Base-by-base conservation (phyloP, 1,284 basidiomycete genomes). In the Porodaedalea pini region DNA sequence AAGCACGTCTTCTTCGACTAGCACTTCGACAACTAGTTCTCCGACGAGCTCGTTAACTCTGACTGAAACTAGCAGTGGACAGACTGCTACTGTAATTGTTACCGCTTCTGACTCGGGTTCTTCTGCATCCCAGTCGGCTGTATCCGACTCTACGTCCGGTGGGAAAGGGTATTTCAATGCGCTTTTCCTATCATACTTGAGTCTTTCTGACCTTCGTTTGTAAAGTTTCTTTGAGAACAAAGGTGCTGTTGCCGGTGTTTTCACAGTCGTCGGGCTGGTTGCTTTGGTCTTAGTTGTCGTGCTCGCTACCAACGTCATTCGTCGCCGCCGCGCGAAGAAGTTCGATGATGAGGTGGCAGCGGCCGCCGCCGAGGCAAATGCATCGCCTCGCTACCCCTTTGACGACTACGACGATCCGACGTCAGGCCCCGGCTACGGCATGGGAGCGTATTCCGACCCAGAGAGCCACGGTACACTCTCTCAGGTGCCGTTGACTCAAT, bases 271-370 rank as follows among this genome's bases (percentile, higher is more conserved):
- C 37, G 85, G 86, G 17, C 64, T 90, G 44, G 69, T 86, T 51
- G 82, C 63, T 15, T 62, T 82, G 32, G 79, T 72, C 4, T 57
- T 87, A 63, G 2, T 79, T 62, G 69, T 88, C 57, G 73, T 75
- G n/a, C 62, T 88, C 49, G 60, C 81, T 47, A 78, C 80, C 36
- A 79, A 75, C 56, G 70, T 70, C 59, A 61, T 88, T 62, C 80
- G 86, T 32, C 78, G 86, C 0, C 80, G 80, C 4, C 80, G 85
- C 7, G 85, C 84, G 1, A 69, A 74, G 60, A 76, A 78, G 53
- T 86, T 87, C 66, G 88, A 90, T 67, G 75, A 75, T 29, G 88
- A 89, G 57, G 81, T 87, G 41, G 83, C 80, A 13, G 83, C 82
- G 56, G 86, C 85, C 0, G 86, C 81, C 0, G 74, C 74, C 10